Evolutionary conservation across 2,329 filamentous ascomycete species (phyloP), one percentile per base, ranked within the genome.

Genomic region (Gremmenia infestans): DNA sequence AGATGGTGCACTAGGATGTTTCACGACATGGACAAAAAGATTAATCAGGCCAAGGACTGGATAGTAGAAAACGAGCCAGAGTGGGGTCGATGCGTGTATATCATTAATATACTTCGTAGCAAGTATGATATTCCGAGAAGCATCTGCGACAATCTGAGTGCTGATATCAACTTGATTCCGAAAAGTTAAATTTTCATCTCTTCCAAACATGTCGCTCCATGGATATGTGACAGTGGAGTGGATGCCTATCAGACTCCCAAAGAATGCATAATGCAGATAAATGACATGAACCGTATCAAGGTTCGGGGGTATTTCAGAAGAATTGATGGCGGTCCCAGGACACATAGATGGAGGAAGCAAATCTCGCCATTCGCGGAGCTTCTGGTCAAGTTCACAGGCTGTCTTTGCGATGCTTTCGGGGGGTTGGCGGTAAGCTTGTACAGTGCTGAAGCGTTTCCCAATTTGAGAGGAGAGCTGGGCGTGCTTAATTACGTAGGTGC

Each of bases 11-110:
- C 15, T 19, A 1, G 60, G 59, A 17, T 48, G 51, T 35, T 57
- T 61, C 14, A 63, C 35, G n/a, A 63, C 40, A n/a, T 55, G 52
- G 6, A 63, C 39, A 23, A 63, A 63, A 9, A 63, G 42, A 22
- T 63, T 59, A 11, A 61, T 59, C 19, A 59, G 17, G 2, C 56
- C 59, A 2, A 61, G 36, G 3, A 63, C 12, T 5, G 60, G 59
- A 28, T 53, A 59, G 50, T 57, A 57, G 37, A 63, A 59, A 4
- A 48, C 55, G 1, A 62, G 25, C 56, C 60, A 54, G 2, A 48
- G 37, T 40, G 37, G 37, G 6, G 37, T n/a, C n/a, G 37, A 15
- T 15, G 37, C 37, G 8, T 40, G 1, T 40, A 40, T 32, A 32
- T 32, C 37, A 17, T 17, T 15, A 3, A 40, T 40, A 8, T 40